phyloP scores from a whole-genome alignment of 352 stramenopile species.

The Lagenidium giganteum region DNA sequence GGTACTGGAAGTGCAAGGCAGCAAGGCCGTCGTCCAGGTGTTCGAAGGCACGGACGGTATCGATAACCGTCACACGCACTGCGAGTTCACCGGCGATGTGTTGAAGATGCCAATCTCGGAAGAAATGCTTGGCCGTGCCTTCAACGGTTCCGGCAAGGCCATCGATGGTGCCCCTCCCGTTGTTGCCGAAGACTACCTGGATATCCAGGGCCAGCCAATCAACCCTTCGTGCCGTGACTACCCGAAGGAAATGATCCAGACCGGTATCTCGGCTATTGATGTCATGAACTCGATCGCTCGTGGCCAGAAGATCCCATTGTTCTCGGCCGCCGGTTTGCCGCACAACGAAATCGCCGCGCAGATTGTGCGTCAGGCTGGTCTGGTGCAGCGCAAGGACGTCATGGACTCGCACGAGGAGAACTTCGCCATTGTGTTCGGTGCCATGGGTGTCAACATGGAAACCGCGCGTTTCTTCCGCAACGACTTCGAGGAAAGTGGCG shows the following conservation, averaged over 20 bases:
- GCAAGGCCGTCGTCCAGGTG: slow-evolving; percentile 94
- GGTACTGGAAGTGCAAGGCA: slow-evolving; percentile 97
- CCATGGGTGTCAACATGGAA: slow-evolving; percentile 99
- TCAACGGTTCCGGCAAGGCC: slow-evolving; percentile 98
- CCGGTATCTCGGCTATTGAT: slow-evolving; percentile 99
- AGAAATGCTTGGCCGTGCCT: slow-evolving; percentile 97
- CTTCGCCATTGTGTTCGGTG: slow-evolving; percentile 99
- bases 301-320: slow-evolving; percentile 99
- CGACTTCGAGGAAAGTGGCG: slow-evolving; percentile 97
- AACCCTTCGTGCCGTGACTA: slow-evolving; percentile 99
- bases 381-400: slow-evolving; percentile 98
- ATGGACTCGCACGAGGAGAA: slow-evolving; percentile 99
- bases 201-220: slow-evolving; percentile 99
- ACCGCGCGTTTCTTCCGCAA: slow-evolving; percentile 96
- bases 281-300: slow-evolving; percentile 99
- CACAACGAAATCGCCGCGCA: slow-evolving; percentile 99
- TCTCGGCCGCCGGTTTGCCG: slow-evolving; percentile 97
- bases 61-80: slow-evolving; percentile 98
- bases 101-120: slow-evolving; percentile 99
- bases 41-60: slow-evolving; percentile 99
- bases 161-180: slow-evolving; percentile 97
- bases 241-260: slow-evolving; percentile 99
- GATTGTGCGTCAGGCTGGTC: slow-evolving; percentile 98
- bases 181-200: slow-evolving; percentile 97
- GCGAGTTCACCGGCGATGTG: slow-evolving; percentile 98